phyloP scores from a whole-genome alignment of 2,329 filamentous ascomycete species.

The Stagonosporopsis vannaccii region DNA sequence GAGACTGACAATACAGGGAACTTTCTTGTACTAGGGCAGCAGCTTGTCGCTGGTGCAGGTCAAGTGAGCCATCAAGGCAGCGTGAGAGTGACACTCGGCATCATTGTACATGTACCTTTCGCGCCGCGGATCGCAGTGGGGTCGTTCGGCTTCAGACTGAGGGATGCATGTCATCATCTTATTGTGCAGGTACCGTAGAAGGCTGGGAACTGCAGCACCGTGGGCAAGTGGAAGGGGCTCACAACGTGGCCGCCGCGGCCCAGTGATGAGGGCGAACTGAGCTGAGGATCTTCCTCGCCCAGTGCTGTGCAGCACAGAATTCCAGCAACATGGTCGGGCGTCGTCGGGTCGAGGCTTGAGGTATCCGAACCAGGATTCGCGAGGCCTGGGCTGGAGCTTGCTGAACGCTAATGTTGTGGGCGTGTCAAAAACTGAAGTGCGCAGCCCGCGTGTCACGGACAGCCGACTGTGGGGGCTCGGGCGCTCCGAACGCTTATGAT shows the following conservation, averaged over 20 bases:
- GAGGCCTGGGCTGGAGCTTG: slow-evolving; percentile 25
- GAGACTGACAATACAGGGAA: slow-evolving; percentile 22
- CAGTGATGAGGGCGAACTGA: slow-evolving; percentile 22
- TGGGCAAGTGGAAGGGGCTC: slow-evolving; percentile 9
- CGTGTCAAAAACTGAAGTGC: slow-evolving; percentile 39
- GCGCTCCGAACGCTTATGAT: slow-evolving; percentile 32
- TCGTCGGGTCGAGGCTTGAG: slow-evolving; percentile 40
- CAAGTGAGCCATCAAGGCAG: slow-evolving; percentile 14
- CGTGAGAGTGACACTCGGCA: background rate
- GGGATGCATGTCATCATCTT: slow-evolving; percentile 2
- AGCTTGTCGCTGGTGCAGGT: slow-evolving; percentile 34
- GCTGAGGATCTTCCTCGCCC: slow-evolving; percentile 15
- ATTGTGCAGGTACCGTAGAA: slow-evolving; percentile 12
- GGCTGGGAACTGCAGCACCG: slow-evolving; percentile 6
- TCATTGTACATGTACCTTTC: slow-evolving; percentile 6
- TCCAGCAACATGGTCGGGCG: slow-evolving; percentile 46
- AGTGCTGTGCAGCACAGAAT: slow-evolving; percentile 31
- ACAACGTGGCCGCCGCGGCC: slow-evolving; percentile 42
- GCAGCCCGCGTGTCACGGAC: slow-evolving; percentile 37
- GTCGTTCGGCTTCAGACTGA: slow-evolving; percentile 20
- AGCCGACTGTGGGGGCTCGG: slow-evolving; percentile 35
- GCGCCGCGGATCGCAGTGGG: slow-evolving; percentile 6
- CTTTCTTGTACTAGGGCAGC: slow-evolving; percentile 1
- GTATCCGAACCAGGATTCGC: slow-evolving; percentile 28
- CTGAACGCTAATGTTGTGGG: slow-evolving; percentile 22